Evolutionary conservation across 352 stramenopile genomes (phyloP), one percentile per base, ranked within the genome.

Genomic region (Pythium aphanidermatum): DNA sequence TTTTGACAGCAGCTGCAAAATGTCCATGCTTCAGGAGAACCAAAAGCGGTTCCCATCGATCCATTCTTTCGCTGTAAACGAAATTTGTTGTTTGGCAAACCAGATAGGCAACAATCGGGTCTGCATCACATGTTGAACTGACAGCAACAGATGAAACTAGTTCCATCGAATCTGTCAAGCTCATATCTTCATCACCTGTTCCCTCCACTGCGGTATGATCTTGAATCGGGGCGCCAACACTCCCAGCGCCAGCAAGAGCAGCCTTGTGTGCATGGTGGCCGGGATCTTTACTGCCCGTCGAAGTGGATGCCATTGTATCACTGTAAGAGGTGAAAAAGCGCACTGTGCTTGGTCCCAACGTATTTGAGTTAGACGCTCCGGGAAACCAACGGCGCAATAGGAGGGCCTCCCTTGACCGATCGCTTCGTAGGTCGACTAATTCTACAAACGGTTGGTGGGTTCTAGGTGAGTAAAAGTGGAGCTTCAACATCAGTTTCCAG

Each of bases 41-140:
- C 2, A 94, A 43, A 23, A 94, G 55, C 1, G 82, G 82, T 30
- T 91, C 80, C 77, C 77, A 94, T 13, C 81, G 77, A 63, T 94
- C 82, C 17, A 94, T 71, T 2, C 76, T 60, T 37, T 84, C 69
- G 14, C 55, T 81, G 44, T 74, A 92, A 26, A 94, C 36, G 32
- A 88, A 88, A 2, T 71, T 83, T 30, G 76, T 83, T 37, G 83
- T 68, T 52, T 94, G 82, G 28, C 79, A 92, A n/a, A 94, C 72
- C 4, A 85, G 63, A 52, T 94, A 94, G 3, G 81, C 77, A 5
- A 94, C 82, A 46, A 94, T 92, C 13, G 82, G 79, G 36, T 94
- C 79, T 0, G 75, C 84, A 32, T 68, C 73, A 47, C 70, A 73
- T 0, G 79, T 77, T 25, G 71, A 74, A 6, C 68, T 63, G 11